Base-by-base conservation (phyloP, 2,329 filamentous ascomycete species). In the Chalaropsis ovoidea region DNA sequence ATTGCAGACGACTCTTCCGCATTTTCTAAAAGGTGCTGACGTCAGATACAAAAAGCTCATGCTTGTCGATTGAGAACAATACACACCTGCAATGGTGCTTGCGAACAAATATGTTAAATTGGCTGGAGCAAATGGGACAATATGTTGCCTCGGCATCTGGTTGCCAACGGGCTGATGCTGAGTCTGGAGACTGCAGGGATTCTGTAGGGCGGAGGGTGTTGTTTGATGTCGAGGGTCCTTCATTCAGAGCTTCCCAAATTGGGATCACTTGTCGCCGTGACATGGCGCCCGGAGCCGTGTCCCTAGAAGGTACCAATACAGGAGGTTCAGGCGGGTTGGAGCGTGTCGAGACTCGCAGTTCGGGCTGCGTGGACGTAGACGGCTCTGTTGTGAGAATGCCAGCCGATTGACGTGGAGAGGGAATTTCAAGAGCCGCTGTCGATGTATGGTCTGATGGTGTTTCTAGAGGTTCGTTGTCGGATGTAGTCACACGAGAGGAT, bases 11-110 rank as follows among this genome's bases (percentile, higher is more conserved):
- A 97, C 92, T 68, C 91, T 81, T 58, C 93, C 93, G 73, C 93
- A 97, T 82, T 96, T 96, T 70, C 86, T 88, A 61, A 17, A 35
- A 4, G 6, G 56, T 43, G 63, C 64, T 58, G 68, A 52, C 15
- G 65, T 35, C 61, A 58, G 54, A 41, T 61, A 45, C 6, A 5
- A 2, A n/a, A 5, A 47, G 43, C 35, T 39, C 35, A 39, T 39
- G 4, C 3, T 19, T n/a, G 17, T 10, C 15, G 15, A n/a, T 39
- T 58, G 1, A 35, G 1, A 47, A 19, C 1, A 10, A 63, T 7
- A 76, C 82, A 61, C 77, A 87, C 82, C 92, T 84, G 80, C 93
- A 97, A 73, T 97, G 93, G 76, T 97, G 93, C 73, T 95, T 95
- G 69, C 93, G 82, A 72, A 90, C 86, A 77, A 90, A 90, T 70